Conservation (phyloP, 2,329 filamentous ascomycete species). For the Fusarium aywerte region DNA sequence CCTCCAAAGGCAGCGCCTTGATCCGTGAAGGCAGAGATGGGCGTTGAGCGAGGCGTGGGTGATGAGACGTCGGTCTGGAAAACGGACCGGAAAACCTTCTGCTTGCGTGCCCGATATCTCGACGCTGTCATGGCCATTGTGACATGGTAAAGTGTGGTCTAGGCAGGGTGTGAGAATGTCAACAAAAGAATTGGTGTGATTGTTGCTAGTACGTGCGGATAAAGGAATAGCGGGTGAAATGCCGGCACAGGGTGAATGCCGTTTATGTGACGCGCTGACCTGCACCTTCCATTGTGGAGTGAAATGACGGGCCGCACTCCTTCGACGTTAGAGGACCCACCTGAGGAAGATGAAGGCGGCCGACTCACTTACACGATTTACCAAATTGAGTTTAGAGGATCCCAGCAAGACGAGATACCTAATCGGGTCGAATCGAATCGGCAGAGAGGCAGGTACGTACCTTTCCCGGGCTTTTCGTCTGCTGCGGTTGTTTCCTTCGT, state of each 20-base stretch:
- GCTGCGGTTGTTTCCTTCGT: slow-evolving; percentile 10
- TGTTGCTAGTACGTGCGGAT: slow-evolving; percentile 34
- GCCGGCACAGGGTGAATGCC: slow-evolving; percentile 14
- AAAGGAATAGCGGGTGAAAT: slow-evolving; percentile 1
- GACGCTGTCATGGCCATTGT: slow-evolving; percentile 52
- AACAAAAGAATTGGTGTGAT: slow-evolving; percentile 27
- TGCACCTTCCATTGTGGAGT: not conserved
- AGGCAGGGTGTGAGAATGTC: slow-evolving; percentile 37
- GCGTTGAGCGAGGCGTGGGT: slow-evolving; percentile 56
- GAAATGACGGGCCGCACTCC: slow-evolving; percentile 23
- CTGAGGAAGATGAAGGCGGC: slow-evolving; percentile 2
- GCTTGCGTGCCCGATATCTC: slow-evolving; percentile 59
- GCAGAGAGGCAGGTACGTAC: not conserved
- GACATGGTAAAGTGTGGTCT: slow-evolving; percentile 30
- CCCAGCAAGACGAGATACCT: not conserved
- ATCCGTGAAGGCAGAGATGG: slow-evolving; percentile 52
- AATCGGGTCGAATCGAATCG: not conserved
- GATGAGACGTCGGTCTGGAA: slow-evolving; percentile 64
- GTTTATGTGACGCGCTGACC: slow-evolving; percentile 11
- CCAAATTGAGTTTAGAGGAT: not conserved
- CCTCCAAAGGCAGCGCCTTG: slow-evolving; percentile 61
- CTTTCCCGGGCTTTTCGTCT: not conserved
- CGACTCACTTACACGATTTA: slow-evolving; percentile 14
- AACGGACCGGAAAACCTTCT: slow-evolving; percentile 65
- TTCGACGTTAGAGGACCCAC: slow-evolving; percentile 9